Conservation (phyloP, 306 rosid species). For the Vachellia pachyceras region DNA sequence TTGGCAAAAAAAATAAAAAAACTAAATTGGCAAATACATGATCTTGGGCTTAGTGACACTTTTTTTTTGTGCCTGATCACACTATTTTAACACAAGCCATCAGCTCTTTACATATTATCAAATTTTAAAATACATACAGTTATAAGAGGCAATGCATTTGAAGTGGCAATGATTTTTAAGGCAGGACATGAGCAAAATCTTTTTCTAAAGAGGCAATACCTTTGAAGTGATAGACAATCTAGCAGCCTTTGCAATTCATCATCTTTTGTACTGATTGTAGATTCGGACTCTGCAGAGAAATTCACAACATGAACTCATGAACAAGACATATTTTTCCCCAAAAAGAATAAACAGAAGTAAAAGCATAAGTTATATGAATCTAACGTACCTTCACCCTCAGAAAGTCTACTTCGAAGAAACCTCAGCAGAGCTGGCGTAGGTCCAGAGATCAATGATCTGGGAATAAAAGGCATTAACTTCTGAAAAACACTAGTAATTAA, state of each 20-base stretch:
- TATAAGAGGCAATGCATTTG: background rate
- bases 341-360: background rate
- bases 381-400: constrained; percentile 73
- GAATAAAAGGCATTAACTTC: constrained; percentile 35
- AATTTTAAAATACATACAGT: background rate
- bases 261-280: constrained; percentile 57
- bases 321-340: background rate
- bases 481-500: constrained; percentile 21
- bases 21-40: background rate
- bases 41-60: background rate
- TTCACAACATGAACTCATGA: constrained; percentile 33
- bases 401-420: constrained; percentile 85
- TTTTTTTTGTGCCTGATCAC: background rate
- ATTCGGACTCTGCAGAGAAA: constrained; percentile 65
- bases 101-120: background rate
- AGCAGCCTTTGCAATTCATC: constrained; percentile 74
- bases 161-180: background rate
- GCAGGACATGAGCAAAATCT: constrained; percentile 16
- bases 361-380: constrained; percentile 30
- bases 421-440: constrained; percentile 75
- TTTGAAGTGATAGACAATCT: constrained; percentile 84
- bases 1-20: too few relatives aligned
- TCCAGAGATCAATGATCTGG: constrained; percentile 92
- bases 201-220: constrained; percentile 55
- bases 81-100: background rate